Evolutionary conservation across 2,329 filamentous ascomycete genomes (phyloP), one percentile per base, ranked within the genome.

Genomic region (Penicillium janthinellum): DNA sequence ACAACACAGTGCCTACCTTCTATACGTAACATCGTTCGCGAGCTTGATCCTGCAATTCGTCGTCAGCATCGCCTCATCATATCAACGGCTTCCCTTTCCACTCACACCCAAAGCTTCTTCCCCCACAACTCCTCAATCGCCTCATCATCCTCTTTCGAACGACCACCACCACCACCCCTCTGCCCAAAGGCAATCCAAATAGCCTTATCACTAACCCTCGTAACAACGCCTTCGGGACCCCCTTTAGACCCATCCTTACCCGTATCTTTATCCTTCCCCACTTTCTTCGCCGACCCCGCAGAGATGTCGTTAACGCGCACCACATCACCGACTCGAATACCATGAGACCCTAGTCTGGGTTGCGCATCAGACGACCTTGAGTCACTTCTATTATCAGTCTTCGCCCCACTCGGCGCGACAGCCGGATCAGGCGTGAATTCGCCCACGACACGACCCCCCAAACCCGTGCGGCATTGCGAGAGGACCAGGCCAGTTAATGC

Each of bases 371-470:
- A 64, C 2, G 56, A 54, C 2, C 60, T 62, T 14, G 82, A 66
- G 57, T 84, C 76, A 5, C 67, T 61, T 11, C 54, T 60, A 12
- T 44, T 47, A 28, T 65, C 69, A 2, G 66, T 59, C 64, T 61
- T 57, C 11, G 50, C 25, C 1, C 50, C 48, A 1, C 22, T 47
- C 0, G 77, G 75, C 4, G 84, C 82, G 1, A 89, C 84, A 0
- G 92, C 90, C n/a, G 85, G 78, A 70, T 97, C 94, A 1, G 78
- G 75, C 1, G 79, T 81, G 5, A 99, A 86, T 74, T 97, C 93
- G 3, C 97, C 80, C 1, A 99, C 89, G 0, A 91, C 92, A 64
- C 92, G 90, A n/a, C 95, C 95, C 15, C 93, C 95, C 39, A 97
- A 82, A 0, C 95, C 95, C 0, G 95, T 99, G 34, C 93, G 88